Conservation (phyloP, 345 rosid species). For the Salix exigua region DNA sequence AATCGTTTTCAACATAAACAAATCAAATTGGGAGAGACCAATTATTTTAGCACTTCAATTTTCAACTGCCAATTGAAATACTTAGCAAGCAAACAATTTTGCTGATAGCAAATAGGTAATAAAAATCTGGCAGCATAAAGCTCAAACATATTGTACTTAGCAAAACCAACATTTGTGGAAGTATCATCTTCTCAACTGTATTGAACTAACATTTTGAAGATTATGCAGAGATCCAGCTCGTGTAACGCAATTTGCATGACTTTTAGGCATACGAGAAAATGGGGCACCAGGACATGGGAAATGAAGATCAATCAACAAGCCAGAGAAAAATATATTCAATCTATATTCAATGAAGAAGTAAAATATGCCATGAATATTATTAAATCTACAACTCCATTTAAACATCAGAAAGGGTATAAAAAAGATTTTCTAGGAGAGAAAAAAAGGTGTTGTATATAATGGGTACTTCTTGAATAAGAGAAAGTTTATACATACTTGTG, state of each 20-base stretch:
- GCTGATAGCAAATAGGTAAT: neutral
- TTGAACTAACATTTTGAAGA: neutral
- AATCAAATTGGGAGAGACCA: neutral
- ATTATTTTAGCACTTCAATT: neutral
- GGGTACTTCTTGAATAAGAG: neutral
- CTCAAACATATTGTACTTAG: neutral
- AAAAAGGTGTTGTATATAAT: neutral
- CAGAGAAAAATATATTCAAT: neutral
- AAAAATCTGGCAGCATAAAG: neutral
- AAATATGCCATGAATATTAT: neutral
- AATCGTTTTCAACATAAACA: neutral
- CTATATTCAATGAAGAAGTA: neutral
- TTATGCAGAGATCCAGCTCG: neutral
- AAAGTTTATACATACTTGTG: slow-evolving; percentile 64
- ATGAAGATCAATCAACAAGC: neutral
- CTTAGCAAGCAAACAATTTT: neutral
- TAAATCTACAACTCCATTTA: neutral
- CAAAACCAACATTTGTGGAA: neutral
- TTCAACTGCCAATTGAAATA: neutral
- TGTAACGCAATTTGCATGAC: neutral
- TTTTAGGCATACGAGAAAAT: neutral
- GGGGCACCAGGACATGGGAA: neutral
- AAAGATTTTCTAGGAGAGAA: neutral
- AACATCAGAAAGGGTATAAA: neutral
- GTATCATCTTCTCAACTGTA: neutral